phyloP scores from a whole-genome alignment of 495 filamentous ascomycete genomes.

The Tuber umbilicatum region DNA sequence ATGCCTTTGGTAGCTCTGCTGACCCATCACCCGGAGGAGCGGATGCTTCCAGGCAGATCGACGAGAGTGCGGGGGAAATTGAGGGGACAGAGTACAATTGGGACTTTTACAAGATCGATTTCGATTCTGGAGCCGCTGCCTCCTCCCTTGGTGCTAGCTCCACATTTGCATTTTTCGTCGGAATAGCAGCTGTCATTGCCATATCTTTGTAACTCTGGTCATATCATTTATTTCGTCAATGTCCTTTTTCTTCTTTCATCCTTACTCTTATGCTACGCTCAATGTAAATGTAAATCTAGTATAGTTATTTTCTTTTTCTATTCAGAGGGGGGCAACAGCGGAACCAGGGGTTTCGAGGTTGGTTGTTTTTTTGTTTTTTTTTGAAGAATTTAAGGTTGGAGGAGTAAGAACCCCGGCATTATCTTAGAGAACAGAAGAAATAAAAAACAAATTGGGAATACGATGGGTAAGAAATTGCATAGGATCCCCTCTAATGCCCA shows the following conservation, averaged over 20 bases:
- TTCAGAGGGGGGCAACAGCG: background rate
- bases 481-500: background rate
- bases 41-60: background rate
- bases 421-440: background rate
- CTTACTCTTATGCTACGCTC: background rate
- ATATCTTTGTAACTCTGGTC: background rate
- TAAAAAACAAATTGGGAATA: background rate
- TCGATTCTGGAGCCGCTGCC: background rate
- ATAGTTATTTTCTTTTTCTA: background rate
- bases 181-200: background rate
- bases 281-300: background rate
- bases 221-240: background rate
- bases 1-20: constrained; percentile 13
- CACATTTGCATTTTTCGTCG: background rate
- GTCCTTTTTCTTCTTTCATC: background rate
- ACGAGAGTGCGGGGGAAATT: background rate
- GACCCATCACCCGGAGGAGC: background rate
- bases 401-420: background rate
- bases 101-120: constrained; percentile 5
- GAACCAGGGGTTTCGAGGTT: background rate
- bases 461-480: background rate
- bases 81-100: constrained; percentile 11
- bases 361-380: background rate
- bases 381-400: background rate
- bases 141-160: background rate